These are phyloP conservation scores for Lactarius evosmus DNA, from an alignment of 768 basidiomycete genomes.

Conservation along the genomic window DNA sequence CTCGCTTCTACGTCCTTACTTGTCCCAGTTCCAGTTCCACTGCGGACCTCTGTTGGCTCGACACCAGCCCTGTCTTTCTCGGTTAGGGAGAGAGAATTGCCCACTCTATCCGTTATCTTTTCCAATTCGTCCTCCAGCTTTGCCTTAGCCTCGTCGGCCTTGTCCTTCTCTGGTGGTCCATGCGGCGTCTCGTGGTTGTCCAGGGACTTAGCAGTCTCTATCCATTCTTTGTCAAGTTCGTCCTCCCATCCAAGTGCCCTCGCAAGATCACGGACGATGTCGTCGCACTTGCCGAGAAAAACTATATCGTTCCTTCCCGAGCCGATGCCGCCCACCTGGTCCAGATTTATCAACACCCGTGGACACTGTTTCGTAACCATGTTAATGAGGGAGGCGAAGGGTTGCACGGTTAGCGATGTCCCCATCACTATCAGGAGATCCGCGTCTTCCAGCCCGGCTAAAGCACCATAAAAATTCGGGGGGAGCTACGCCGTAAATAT, in stretches of 20 bases:
- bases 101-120: slow-evolving; percentile 13
- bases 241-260: slow-evolving; percentile 28
- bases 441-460: slow-evolving; percentile 54
- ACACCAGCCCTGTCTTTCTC: slow-evolving; percentile 2
- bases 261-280: slow-evolving; percentile 25
- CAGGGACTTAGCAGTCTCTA: slow-evolving; percentile 7
- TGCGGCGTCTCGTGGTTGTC: slow-evolving; percentile 4
- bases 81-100: slow-evolving; percentile 7
- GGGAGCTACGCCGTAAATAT: slow-evolving; percentile 55
- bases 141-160: neutral
- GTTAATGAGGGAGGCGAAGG: slow-evolving; percentile 24
- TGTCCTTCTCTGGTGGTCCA: neutral
- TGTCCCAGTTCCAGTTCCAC: neutral
- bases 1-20: neutral
- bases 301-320: slow-evolving; percentile 22
- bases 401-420: slow-evolving; percentile 28
- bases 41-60: neutral
- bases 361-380: slow-evolving; percentile 20
- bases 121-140: slow-evolving; percentile 17
- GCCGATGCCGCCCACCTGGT: slow-evolving; percentile 24
- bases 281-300: slow-evolving; percentile 27
- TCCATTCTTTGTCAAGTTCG: slow-evolving; percentile 25
- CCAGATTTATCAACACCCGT: slow-evolving; percentile 28
- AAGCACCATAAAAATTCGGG: slow-evolving; percentile 54
- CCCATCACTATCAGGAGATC: slow-evolving; percentile 50